These are phyloP conservation scores for Megacollybia marginata DNA, from an alignment of 768 basidiomycete species.

Conservation along the genomic window DNA sequence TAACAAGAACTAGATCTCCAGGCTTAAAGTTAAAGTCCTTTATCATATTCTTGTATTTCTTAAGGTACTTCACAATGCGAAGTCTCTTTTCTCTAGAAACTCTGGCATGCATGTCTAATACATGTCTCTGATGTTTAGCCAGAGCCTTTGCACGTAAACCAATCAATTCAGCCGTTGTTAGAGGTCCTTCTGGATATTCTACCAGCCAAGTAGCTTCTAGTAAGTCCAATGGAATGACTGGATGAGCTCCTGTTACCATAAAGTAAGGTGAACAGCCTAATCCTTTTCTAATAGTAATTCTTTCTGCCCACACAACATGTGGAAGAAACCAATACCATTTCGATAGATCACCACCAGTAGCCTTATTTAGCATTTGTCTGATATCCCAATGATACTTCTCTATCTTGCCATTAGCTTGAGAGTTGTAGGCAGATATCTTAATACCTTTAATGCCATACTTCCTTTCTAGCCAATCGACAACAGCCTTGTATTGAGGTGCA, in stretches of 20 bases:
- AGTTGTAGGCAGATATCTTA: conserved; percentile 17
- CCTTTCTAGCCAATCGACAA: not conserved
- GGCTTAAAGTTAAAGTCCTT: not conserved
- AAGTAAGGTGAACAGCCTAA: conserved; percentile 3
- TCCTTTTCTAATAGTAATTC: conserved; percentile 1
- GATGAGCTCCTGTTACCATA: not conserved
- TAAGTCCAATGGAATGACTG: not conserved
- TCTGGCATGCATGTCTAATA: not conserved
- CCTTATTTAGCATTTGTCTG: conserved; percentile 17
- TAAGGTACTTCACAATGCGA: not conserved
- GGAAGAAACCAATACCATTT: conserved; percentile 5
- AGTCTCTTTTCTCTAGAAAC: not conserved
- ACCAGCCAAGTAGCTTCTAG: not conserved
- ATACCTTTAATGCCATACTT: conserved; percentile 19
- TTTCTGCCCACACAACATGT: conserved; percentile 1
- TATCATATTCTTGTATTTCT: not conserved
- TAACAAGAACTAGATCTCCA: not conserved
- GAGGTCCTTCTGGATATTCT: not conserved
- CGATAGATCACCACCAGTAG: too few species aligned
- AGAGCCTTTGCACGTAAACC: not conserved
- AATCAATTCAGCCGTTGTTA: not conserved
- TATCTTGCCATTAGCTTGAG: too few species aligned
- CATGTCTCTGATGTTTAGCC: not conserved
- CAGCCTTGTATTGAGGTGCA: conserved; percentile 16
- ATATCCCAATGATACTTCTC: too few species aligned